A percentile compares a stretch with the other conserved stretches of the same genome.
Conservation (phyloP, 257 asterid species). For the Haberlea rhodopensis region DNA sequence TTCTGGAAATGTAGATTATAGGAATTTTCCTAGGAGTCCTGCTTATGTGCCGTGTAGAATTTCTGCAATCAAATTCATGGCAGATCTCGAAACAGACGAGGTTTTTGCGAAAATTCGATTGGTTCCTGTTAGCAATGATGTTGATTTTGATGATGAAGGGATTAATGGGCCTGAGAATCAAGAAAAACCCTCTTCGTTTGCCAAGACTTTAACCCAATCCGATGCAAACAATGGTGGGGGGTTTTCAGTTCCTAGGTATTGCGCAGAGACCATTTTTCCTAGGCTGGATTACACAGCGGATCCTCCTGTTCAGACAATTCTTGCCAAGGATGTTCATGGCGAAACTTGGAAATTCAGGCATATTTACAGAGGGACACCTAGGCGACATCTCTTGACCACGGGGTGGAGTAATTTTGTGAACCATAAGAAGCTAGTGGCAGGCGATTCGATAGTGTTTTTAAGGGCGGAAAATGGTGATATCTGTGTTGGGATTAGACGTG, state of each 20-base stretch:
- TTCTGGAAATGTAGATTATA: slow-evolving; percentile 53
- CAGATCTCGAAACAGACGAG: slow-evolving; percentile 81
- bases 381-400: slow-evolving; percentile 90
- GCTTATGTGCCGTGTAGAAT: slow-evolving; percentile 58
- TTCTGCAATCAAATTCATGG: slow-evolving; percentile 61
- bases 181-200: slow-evolving; percentile 57
- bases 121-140: slow-evolving; percentile 41
- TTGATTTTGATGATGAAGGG: slow-evolving; percentile 39
- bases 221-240: slow-evolving; percentile 75
- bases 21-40: slow-evolving; percentile 47
- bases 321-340: slow-evolving; percentile 90
- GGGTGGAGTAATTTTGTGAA: slow-evolving; percentile 97
- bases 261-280: slow-evolving; percentile 69
- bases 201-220: slow-evolving; percentile 59
- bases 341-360: slow-evolving; percentile 93
- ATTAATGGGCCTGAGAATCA: slow-evolving; percentile 34
- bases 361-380: slow-evolving; percentile 86
- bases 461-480: slow-evolving; percentile 81
- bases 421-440: slow-evolving; percentile 88
- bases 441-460: slow-evolving; percentile 86
- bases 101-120: slow-evolving; percentile 48
- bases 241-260: slow-evolving; percentile 63
- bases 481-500: slow-evolving; percentile 83
- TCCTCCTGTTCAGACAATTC: slow-evolving; percentile 65
- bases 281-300: slow-evolving; percentile 50